These are phyloP conservation scores for Solanum bukasovii DNA, from an alignment of 257 asterid genomes.

Conservation along the genomic window DNA sequence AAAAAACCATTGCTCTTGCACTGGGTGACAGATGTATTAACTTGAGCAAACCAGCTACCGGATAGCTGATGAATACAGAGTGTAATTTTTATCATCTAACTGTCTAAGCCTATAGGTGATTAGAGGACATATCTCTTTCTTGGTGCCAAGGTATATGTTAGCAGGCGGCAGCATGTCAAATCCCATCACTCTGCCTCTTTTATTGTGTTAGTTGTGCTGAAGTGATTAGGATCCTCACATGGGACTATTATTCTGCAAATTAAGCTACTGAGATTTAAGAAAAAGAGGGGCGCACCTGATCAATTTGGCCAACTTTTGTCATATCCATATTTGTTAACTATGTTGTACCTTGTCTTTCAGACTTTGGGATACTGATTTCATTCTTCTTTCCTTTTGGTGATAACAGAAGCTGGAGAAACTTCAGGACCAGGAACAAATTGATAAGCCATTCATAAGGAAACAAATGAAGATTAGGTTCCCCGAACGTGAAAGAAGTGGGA, in stretches of 20 bases:
- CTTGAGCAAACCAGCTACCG: not conserved
- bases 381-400: not conserved
- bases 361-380: not conserved
- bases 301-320: not conserved
- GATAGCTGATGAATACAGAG: not conserved
- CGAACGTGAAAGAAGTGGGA: slow-evolving; percentile 92
- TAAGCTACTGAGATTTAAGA: not conserved
- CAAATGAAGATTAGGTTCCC: slow-evolving; percentile 99
- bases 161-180: not conserved
- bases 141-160: not conserved
- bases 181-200: not conserved
- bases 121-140: not conserved
- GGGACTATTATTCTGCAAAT: not conserved
- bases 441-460: slow-evolving; percentile 93
- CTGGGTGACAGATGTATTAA: not conserved
- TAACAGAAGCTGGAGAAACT: slow-evolving; percentile 94
- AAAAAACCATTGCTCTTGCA: not conserved
- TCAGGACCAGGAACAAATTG: slow-evolving; percentile 81
- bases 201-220: not conserved
- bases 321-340: not conserved
- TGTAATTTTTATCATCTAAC: not conserved
- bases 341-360: not conserved
- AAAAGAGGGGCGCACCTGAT: not conserved
- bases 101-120: not conserved
- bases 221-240: not conserved